Base-by-base conservation (phyloP, 495 filamentous ascomycete genomes). In the Oidiodendron maius region DNA sequence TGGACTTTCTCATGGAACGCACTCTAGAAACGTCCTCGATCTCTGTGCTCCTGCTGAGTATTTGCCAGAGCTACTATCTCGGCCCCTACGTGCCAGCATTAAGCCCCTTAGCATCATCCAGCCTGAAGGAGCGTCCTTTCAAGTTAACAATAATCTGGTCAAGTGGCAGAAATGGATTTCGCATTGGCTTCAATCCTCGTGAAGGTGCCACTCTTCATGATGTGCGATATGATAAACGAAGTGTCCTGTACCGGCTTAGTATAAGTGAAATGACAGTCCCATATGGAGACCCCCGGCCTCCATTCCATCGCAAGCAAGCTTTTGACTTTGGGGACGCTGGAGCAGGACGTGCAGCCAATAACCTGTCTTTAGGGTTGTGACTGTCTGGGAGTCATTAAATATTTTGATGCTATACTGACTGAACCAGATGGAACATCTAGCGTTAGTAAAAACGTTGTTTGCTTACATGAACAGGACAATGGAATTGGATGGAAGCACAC, bases 221-320 rank as follows among this genome's bases (percentile, higher is more conserved):
- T 53, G 63, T 88, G 5, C 72, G 72, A 40, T 89, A 87, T 53
- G 83, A 87, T 57, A 74, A 72, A 23, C 73, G 85, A 40, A 80
- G 71, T 53, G 55, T 87, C 3, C 71, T 89, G 37, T 87, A 88
- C 56, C 73, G 84, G 21, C 66, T 89, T 22, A 71, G 75, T 20
- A 69, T 87, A 26, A 86, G 82, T 22, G 85, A 89, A 47, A 86
- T 88, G 82, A 85, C 78, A 3, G 80, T 88, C 3, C 81, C 81
- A 0, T 73, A 78, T 60, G 65, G 59, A 59, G 83, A 86, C 55
- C 82, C 82, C 16, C 72, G 82, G 41, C 65, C 72, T 16, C 82
- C 82, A 3, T 85, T 77, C 54, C 78, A 85, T 48, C 73, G 76
- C 40, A 86, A 86, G 60, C 75, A 80, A 44, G 82, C 82, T 17